Percentiles rank a stretch among this genome's conserved stretches.
These are phyloP conservation scores for Mortierella sp. DNA, from an alignment of 371 early-diverging fungal genomes.

Conservation along the genomic window DNA sequence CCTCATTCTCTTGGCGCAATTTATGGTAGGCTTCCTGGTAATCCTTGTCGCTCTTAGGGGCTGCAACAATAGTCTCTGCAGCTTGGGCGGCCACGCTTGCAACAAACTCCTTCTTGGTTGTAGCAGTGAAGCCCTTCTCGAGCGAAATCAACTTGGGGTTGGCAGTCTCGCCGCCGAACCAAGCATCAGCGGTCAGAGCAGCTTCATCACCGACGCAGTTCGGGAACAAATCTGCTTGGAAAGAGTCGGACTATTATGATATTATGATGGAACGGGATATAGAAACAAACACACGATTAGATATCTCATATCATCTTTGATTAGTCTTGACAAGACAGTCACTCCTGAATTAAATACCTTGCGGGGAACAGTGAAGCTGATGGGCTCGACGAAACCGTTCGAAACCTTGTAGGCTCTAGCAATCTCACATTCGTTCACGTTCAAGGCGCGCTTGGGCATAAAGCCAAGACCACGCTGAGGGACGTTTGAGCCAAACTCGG, in stretches of 20 bases:
- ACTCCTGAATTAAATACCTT: conserved; percentile 67
- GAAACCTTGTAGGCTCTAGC: conserved; percentile 94
- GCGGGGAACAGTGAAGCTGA: conserved; percentile 97
- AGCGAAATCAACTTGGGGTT: conserved; percentile 85
- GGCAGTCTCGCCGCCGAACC: conserved; percentile 87
- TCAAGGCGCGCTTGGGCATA: conserved; percentile 93
- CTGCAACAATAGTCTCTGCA: conserved; percentile 51
- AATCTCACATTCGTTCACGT: conserved; percentile 90
- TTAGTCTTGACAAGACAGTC: neutral
- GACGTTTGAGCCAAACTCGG: conserved; percentile 91
- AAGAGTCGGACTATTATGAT: conserved; percentile 87
- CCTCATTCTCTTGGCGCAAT: conserved; percentile 85
- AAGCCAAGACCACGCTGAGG: conserved; percentile 96
- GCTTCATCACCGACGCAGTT: conserved; percentile 86
- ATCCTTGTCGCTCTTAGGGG: conserved; percentile 61
- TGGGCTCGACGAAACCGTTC: conserved; percentile 91
- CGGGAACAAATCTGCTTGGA: conserved; percentile 97
- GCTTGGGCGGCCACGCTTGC: conserved; percentile 72
- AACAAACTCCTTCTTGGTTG: conserved; percentile 84
- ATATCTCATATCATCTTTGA: neutral
- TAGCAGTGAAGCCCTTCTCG: conserved; percentile 82
- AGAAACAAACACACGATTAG: neutral
- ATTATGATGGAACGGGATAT: neutral
- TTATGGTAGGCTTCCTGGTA: conserved; percentile 84
- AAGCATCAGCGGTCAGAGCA: conserved; percentile 90